phyloP scores from a whole-genome alignment of 192 early-diverging fungal genomes.

The Coemansia sp. region DNA sequence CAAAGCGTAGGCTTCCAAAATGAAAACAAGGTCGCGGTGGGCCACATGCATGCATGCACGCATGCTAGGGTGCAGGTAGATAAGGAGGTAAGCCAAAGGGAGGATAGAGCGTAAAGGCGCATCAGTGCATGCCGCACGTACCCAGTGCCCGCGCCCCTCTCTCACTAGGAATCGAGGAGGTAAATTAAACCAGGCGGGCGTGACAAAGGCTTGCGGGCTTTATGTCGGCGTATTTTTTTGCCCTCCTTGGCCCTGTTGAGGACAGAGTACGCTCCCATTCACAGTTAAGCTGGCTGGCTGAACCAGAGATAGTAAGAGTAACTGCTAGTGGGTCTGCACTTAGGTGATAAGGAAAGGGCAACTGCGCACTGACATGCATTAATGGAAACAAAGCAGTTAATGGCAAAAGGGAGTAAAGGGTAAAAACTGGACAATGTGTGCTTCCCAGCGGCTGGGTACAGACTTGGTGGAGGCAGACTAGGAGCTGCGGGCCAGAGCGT shows the following conservation, averaged over 20 bases:
- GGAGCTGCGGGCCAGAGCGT: slow-evolving; percentile 13
- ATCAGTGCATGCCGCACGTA: not conserved
- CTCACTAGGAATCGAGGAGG: not conserved
- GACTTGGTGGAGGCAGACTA: slow-evolving; percentile 3
- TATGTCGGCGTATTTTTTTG: slow-evolving; percentile 1
- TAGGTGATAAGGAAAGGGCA: not conserved
- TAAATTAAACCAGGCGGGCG: not conserved
- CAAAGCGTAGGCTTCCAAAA: not conserved
- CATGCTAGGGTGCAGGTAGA: not conserved
- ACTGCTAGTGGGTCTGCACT: not conserved
- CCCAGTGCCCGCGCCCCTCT: not conserved
- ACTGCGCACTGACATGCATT: not conserved
- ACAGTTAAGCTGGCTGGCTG: not conserved
- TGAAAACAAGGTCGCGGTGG: slow-evolving; percentile 6
- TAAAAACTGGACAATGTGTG: not conserved
- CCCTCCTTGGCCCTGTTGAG: not conserved
- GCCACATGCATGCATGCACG: slow-evolving; percentile 10
- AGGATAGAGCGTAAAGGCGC: not conserved
- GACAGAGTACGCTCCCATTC: not conserved
- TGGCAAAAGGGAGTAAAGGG: not conserved
- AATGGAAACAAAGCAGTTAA: slow-evolving; percentile 1
- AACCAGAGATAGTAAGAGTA: not conserved
- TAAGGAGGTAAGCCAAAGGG: not conserved
- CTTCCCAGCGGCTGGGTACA: not conserved
- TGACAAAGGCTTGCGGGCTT: not conserved